Evolutionary conservation across 2,329 filamentous ascomycete species (phyloP).

Genomic region (Aspergillus ruber): DNA sequence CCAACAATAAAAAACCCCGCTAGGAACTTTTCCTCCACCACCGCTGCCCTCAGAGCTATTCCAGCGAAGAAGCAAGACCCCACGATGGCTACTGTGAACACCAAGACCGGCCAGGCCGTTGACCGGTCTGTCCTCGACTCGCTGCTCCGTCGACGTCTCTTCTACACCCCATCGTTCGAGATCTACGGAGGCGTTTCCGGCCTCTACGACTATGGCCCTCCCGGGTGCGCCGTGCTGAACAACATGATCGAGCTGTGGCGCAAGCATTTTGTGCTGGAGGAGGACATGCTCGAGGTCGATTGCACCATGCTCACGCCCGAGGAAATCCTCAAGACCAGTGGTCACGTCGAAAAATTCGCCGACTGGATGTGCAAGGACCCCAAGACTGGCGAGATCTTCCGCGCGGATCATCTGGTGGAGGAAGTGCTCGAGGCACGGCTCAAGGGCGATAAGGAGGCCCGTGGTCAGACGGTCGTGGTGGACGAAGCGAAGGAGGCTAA

Average conservation of each 20-base stretch:
- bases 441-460: slow-evolving; percentile 86
- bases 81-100: slow-evolving; percentile 60
- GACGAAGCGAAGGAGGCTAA: slow-evolving; percentile 74
- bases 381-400: slow-evolving; percentile 92
- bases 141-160: slow-evolving; percentile 79
- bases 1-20: slow-evolving; percentile 18
- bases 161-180: slow-evolving; percentile 94
- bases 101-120: slow-evolving; percentile 82
- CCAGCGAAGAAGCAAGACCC: slow-evolving; percentile 25
- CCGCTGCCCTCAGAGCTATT: slow-evolving; percentile 24
- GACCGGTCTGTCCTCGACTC: slow-evolving; percentile 76
- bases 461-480: slow-evolving; percentile 63
- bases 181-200: slow-evolving; percentile 86
- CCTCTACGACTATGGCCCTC: slow-evolving; percentile 89
- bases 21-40: slow-evolving; percentile 37
- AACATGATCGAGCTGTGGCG: slow-evolving; percentile 86
- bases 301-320: slow-evolving; percentile 90
- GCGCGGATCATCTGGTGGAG: slow-evolving; percentile 94
- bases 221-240: slow-evolving; percentile 76
- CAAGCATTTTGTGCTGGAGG: slow-evolving; percentile 87
- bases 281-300: slow-evolving; percentile 93
- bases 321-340: slow-evolving; percentile 88
- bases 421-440: slow-evolving; percentile 81
- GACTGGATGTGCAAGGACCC: slow-evolving; percentile 99
- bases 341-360: slow-evolving; percentile 95